Conservation (phyloP, 2,329 filamentous ascomycete species). For the Alternaria tenuissima region DNA sequence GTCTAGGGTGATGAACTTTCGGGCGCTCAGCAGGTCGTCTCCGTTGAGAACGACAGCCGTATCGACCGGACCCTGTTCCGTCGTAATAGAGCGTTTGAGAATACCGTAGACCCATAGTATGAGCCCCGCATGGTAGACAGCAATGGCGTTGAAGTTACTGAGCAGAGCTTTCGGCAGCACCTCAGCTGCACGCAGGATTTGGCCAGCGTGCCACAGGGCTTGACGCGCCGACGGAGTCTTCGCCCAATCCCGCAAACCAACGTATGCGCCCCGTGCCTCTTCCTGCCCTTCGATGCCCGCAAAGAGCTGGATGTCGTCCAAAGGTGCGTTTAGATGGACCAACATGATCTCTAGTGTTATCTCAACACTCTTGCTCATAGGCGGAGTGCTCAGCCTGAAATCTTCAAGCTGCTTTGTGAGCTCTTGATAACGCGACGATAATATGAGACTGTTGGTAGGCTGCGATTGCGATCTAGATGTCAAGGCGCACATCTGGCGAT, state of each 20-base stretch:
- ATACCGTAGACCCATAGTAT: conserved; percentile 76
- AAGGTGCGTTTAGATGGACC: conserved; percentile 70
- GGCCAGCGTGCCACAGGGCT: conserved; percentile 73
- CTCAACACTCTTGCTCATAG: conserved; percentile 43
- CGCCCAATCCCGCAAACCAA: conserved; percentile 67
- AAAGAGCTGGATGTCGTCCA: conserved; percentile 73
- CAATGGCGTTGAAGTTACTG: conserved; percentile 73
- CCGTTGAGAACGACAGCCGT: conserved; percentile 62
- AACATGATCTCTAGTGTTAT: conserved; percentile 61
- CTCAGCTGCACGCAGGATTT: conserved; percentile 69
- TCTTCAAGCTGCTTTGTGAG: conserved; percentile 66
- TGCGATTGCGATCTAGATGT: conserved; percentile 54
- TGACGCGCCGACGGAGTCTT: conserved; percentile 64
- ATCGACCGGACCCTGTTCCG: conserved; percentile 43
- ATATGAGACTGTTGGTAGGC: conserved; percentile 46
- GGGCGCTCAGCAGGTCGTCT: conserved; percentile 60
- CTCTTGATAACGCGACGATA: conserved; percentile 59
- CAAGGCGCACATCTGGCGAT: conserved; percentile 66
- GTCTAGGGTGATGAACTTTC: conserved; percentile 66
- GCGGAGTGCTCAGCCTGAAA: conserved; percentile 57
- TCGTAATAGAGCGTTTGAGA: conserved; percentile 45
- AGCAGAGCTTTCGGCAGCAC: conserved; percentile 62
- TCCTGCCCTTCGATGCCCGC: conserved; percentile 73
- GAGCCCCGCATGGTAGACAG: conserved; percentile 72
- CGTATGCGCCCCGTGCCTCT: conserved; percentile 68